These are phyloP conservation scores for Phoma sp. DNA, from an alignment of 2,329 filamentous ascomycete species.

Conservation along the genomic window DNA sequence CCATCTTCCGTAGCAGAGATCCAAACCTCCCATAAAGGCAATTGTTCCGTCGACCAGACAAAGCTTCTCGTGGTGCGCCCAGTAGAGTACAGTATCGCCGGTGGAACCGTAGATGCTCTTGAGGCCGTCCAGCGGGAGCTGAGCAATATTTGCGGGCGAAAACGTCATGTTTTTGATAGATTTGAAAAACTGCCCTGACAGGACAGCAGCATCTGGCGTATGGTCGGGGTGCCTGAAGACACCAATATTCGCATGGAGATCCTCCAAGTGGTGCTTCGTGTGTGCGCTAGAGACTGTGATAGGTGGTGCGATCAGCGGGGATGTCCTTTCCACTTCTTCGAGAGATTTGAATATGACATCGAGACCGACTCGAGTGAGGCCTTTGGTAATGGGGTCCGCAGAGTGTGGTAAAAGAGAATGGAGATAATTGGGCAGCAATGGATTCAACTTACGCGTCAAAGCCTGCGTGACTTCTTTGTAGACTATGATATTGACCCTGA, in stretches of 20 bases:
- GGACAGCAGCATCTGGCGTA: conserved; percentile 72
- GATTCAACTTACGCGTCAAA: conserved; percentile 72
- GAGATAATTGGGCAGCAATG: conserved; percentile 52
- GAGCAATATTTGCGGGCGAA: conserved; percentile 63
- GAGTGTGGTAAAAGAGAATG: conserved; percentile 53
- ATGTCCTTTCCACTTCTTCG: conserved; percentile 54
- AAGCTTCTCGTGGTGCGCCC: conserved; percentile 94
- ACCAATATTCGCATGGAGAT: conserved; percentile 80
- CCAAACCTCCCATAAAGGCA: conserved; percentile 91
- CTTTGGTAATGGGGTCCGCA: conserved; percentile 52
- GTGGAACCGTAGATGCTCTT: conserved; percentile 82
- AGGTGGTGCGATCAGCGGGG: conserved; percentile 54
- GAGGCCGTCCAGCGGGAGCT: conserved; percentile 74
- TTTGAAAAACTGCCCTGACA: conserved; percentile 65
- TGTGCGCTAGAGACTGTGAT: conserved; percentile 70
- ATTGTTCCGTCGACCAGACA: conserved; percentile 79
- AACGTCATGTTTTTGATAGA: conserved; percentile 65
- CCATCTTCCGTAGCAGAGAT: conserved; percentile 85
- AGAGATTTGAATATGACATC: conserved; percentile 55
- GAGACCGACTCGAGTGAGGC: conserved; percentile 51
- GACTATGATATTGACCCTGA: conserved; percentile 84
- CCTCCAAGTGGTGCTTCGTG: conserved; percentile 80
- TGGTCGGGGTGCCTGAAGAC: conserved; percentile 94
- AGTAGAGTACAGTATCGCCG: conserved; percentile 84
- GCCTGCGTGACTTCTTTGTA: conserved; percentile 87